A percentile compares a stretch with the other conserved stretches of the same genome.
Evolutionary conservation across 768 basidiomycete genomes (phyloP).

Genomic region (Steccherinum ochraceum): DNA sequence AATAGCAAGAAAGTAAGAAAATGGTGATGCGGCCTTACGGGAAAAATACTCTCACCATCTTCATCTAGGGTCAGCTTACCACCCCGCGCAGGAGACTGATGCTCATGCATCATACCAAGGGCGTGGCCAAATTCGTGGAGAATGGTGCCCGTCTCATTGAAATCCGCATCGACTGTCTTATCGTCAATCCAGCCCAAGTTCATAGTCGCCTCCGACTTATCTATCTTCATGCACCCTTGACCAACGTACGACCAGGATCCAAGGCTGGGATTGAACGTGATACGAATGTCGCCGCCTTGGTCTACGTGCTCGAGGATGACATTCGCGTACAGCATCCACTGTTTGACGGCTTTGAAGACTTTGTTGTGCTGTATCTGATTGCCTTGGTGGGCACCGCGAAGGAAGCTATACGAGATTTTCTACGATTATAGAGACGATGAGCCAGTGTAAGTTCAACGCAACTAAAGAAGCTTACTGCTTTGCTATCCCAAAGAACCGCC

Average conservation of each 20-base stretch:
- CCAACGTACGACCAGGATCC: conserved; percentile 2
- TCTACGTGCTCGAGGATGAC: not conserved
- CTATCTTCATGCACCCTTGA: not conserved
- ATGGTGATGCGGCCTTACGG: too few relatives aligned
- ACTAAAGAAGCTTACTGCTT: not conserved
- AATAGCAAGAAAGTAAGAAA: too few relatives aligned
- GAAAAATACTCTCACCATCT: too few relatives aligned
- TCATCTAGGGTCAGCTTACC: not conserved
- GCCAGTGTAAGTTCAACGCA: not conserved
- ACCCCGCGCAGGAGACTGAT: not conserved
- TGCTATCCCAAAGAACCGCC: not conserved
- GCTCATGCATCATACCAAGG: conserved; percentile 8
- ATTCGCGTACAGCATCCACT: not conserved
- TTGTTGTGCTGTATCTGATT: not conserved
- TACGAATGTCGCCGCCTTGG: not conserved
- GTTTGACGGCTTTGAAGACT: not conserved
- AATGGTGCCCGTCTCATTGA: not conserved
- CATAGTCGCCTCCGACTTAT: conserved; percentile 1
- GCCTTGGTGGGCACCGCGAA: not conserved
- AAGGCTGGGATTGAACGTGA: conserved; percentile 1
- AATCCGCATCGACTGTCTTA: not conserved
- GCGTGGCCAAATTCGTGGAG: conserved; percentile 8
- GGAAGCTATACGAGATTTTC: not conserved
- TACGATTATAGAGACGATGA: too few relatives aligned
- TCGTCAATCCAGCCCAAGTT: conserved; percentile 6